phyloP scores from a whole-genome alignment of 257 asterid genomes.

The Scutellaria baicalensis region DNA sequence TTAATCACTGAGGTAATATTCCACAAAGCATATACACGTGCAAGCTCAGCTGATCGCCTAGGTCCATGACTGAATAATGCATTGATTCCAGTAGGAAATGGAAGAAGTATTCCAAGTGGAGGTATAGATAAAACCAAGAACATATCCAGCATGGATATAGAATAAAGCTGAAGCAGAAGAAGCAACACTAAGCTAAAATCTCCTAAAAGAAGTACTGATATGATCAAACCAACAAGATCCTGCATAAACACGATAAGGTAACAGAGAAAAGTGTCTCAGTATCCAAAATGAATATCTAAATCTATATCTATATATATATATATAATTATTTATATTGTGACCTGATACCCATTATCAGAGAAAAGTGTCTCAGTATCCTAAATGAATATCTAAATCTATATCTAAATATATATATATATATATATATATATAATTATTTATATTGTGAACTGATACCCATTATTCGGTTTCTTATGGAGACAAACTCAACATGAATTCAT shows the following conservation, averaged over 20 bases:
- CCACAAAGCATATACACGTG: constrained; percentile 85
- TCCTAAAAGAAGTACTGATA: constrained; percentile 74
- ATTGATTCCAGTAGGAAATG: constrained; percentile 85
- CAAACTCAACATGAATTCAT: no score
- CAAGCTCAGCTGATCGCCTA: constrained; percentile 74
- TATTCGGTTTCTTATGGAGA: no score
- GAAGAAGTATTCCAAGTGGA: constrained; percentile 79
- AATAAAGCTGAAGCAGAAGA: constrained; percentile 76
- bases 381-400: no score
- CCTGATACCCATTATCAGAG: no score
- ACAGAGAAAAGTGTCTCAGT: background rate
- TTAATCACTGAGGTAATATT: constrained; percentile 69
- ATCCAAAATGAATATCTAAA: background rate
- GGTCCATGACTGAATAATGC: constrained; percentile 87
- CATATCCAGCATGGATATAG: constrained; percentile 58
- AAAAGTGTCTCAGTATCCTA: background rate
- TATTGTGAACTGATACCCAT: no score
- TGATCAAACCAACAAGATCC: constrained; percentile 83
- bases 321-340: no score
- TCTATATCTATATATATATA: no score
- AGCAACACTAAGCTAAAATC: constrained; percentile 89
- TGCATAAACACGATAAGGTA: constrained; percentile 31
- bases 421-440: background rate
- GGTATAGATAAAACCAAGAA: constrained; percentile 59
- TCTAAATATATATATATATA: no score